Evolutionary conservation across 148 eudicot genomes (phyloP), one percentile per base, ranked within the genome.

Genomic region (Cornus suecica): DNA sequence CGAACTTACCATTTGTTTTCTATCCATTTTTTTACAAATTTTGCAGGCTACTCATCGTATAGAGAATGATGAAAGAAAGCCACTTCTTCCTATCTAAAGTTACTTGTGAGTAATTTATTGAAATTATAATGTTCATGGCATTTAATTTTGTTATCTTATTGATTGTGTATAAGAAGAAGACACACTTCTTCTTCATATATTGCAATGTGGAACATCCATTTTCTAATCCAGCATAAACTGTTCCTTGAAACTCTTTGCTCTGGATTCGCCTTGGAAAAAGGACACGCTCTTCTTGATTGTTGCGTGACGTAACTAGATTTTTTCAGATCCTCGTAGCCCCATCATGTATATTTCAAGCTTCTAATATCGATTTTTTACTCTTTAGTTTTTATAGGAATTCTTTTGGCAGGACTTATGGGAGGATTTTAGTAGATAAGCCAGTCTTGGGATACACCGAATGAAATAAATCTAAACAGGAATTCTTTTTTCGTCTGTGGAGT

Each of bases 41-140:
- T 79, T 73, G 7, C 90, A 94, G 98, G 89, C 92, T 62, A 89
- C 77, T 77, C 97, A 94, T 81, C 93, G 78, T 73, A 87, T 89
- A 51, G 90, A 74, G 79, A 75, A 82, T 70, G 92, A 92, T 85
- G 98, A 92, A 58, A 88, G 93, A 84, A 80, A 83, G 78, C 97
- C 94, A 22, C 97, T 94, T 82, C 97, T 94, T 77, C 98, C 98
- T 64, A 86, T 77, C 79, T 93, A 80, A 87, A 85, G 87, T 85
- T 65, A 74, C 48, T 70, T 51, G 42, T 31, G 65, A 65, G 87
- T 80, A 80, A 58, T 81, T 71, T 65, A 67, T 72, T 69, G 25
- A 48, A 80, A 69, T 30, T 45, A 64, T 10, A 20, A 28, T 60
- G 27, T 14, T 62, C 23, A 8, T 73, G 69, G 58, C 68, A 27